Evolutionary conservation across 257 asterid genomes (phyloP), one percentile per base, ranked within the genome.

Genomic region (Anisodus acutangulus): DNA sequence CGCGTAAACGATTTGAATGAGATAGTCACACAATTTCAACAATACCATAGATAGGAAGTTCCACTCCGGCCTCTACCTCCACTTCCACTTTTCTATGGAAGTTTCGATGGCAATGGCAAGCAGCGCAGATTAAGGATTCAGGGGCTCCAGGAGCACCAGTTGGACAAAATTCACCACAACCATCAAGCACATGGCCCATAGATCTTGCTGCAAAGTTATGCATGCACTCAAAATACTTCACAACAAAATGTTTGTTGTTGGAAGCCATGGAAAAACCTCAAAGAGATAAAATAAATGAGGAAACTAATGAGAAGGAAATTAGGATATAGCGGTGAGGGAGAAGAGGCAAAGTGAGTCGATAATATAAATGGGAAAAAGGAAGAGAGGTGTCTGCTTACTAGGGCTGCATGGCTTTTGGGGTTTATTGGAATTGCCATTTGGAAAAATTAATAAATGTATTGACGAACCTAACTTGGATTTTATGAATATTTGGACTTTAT

Each of bases 131-230:
- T 2, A 26, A 10, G 8, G 9, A 39, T 2, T 19, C 55, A 2
- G 49, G 67, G 2, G 13, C n/a, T 8, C 79, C 85, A 3, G 71
- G 62, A 4, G 41, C 1, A 9, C 87, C 49, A 8, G 9, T 8
- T 4, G 83, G 43, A 2, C 16, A 78, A 55, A 82, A 76, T 45
- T 74, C 83, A 64, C 76, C 66, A 62, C 72, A 82, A 3, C 88
- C 86, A 60, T 85, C 86, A 15, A 81, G n/a, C 49, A 35, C 63
- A 45, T 9, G 6, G 0, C 79, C 12, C 51, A 35, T 72, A 0
- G 67, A 17, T 17, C 9, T 5, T 13, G 31, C 41, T 35, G 83
- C 80, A 82, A 81, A 26, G 49, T 81, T 85, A 3, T 59, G 54
- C 4, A 9, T 35, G 39, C 87, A 85, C 26, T 80, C 81, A 39